Evolutionary conservation across 495 filamentous ascomycete genomes (phyloP), one percentile per base, ranked within the genome.

Genomic region (Xylaria telfairii): DNA sequence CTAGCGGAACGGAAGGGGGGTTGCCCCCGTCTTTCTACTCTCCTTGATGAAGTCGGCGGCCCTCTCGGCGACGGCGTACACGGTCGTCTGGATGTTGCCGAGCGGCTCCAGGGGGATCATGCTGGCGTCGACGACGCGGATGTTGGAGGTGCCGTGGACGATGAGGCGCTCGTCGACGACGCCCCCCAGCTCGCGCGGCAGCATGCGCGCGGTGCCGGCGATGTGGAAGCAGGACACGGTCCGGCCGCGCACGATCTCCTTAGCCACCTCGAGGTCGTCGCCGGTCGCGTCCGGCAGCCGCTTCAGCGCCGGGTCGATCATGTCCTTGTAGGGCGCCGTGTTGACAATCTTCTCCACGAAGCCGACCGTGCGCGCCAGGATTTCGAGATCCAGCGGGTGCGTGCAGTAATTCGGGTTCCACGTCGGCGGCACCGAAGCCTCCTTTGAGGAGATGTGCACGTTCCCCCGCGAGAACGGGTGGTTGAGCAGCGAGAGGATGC

Each of bases 321-420:
- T 65, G 7, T 68, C 67, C 17, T 73, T 78, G 32, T 87, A 68
- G 1, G 85, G 81, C 39, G 80, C 71, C 9, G 83, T 78, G 54
- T 77, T 76, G n/a, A 80, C 77, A 19, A 87, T 73, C 54, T 77
- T 77, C 56, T 85, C 83, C 51, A 86, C 73, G 69, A 84, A 86
- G 32, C 81, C 78, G 61, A 79, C 75, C 54, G 81, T 81, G 60
- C 84, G 82, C 10, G 80, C 82, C 37, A 86, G 80, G n/a, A 86
- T 80, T 71, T 85, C 80, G 54, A 84, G 26, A 69, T 91, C 89
- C 13, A 85, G 78, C 2, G 83, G 81, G 64, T 90, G 75, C 64
- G 82, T 78, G 74, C 86, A 84, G 75, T 88, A 90, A 44, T 82
- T 83, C 1, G 87, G 87, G 70, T 90, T 83, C 75, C 87, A 86